A percentile compares a stretch with the other conserved stretches of the same genome.
Conservation (phyloP, 192 early-diverging fungal genomes). For the Chytriomyces sp. region DNA sequence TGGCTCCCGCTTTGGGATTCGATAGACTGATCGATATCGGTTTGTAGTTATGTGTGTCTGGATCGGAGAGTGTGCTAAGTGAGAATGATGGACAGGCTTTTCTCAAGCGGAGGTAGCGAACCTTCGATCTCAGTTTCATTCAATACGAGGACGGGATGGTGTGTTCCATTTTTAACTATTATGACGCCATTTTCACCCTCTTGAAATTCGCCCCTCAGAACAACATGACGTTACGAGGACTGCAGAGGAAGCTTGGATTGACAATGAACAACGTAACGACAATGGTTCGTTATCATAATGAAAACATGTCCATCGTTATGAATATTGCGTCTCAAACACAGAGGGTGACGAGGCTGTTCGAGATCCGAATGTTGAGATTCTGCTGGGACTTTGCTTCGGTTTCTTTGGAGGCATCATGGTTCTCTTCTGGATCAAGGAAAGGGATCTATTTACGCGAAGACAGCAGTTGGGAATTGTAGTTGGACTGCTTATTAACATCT, state of each 20-base stretch:
- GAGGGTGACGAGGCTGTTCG: neutral
- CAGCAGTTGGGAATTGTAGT: constrained; percentile 39
- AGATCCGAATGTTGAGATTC: constrained; percentile 29
- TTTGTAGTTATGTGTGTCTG: neutral
- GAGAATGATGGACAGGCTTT: constrained; percentile 14
- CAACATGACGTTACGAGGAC: neutral
- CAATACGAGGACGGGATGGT: constrained; percentile 32
- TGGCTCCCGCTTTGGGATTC: constrained; percentile 13
- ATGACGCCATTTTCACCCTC: neutral
- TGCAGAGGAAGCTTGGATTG: constrained; percentile 38
- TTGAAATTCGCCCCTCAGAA: neutral
- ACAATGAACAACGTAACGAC: constrained; percentile 9
- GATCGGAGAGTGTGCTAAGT: neutral
- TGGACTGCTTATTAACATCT: constrained; percentile 34
- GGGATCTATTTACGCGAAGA: constrained; percentile 29
- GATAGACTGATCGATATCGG: constrained; percentile 16
- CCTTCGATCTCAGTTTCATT: constrained; percentile 31
- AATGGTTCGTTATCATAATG: neutral
- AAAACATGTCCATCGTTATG: too few species aligned
- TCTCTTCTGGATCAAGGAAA: constrained; percentile 43
- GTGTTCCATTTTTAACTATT: neutral
- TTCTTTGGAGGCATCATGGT: constrained; percentile 40
- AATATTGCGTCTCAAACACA: too few species aligned
- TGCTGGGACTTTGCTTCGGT: constrained; percentile 30
- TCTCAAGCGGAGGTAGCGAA: constrained; percentile 14